These are phyloP conservation scores for Petunia hybrid DNA, from an alignment of 305 asterid species.

Conservation along the genomic window DNA sequence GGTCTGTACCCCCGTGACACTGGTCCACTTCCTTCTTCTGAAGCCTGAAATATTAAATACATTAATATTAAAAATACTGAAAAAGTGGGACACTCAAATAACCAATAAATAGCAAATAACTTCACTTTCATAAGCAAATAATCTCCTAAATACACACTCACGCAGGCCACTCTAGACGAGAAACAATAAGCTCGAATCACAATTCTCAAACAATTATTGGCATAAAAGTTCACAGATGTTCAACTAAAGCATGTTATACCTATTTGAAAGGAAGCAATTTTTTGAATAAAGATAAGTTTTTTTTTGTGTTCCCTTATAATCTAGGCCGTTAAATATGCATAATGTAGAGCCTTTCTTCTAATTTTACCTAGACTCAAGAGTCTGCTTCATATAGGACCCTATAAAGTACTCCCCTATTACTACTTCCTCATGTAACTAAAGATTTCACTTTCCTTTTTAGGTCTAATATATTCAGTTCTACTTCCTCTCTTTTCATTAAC, in stretches of 20 bases:
- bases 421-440: slow-evolving; percentile 21
- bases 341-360: background rate
- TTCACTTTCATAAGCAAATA: too few relatives aligned
- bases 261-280: background rate
- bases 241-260: background rate
- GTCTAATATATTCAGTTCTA: slow-evolving; percentile 64
- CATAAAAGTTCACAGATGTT: background rate
- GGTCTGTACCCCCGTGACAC: too few relatives aligned
- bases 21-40: too few relatives aligned
- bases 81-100: too few relatives aligned
- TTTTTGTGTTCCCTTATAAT: background rate
- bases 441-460: slow-evolving; percentile 76
- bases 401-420: slow-evolving; percentile 43
- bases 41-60: too few relatives aligned
- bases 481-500: slow-evolving; percentile 78
- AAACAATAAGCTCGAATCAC: background rate
- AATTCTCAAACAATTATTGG: background rate
- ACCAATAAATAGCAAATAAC: too few relatives aligned
- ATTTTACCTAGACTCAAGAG: slow-evolving; percentile 83
- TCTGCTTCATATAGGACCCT: slow-evolving; percentile 67
- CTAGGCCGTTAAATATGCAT: background rate
- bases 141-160: too few relatives aligned
- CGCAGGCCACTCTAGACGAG: background rate
- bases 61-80: too few relatives aligned
- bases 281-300: background rate